phyloP scores from a whole-genome alignment of 2,329 filamentous ascomycete species.

The Fusarium tanahbumbuense region DNA sequence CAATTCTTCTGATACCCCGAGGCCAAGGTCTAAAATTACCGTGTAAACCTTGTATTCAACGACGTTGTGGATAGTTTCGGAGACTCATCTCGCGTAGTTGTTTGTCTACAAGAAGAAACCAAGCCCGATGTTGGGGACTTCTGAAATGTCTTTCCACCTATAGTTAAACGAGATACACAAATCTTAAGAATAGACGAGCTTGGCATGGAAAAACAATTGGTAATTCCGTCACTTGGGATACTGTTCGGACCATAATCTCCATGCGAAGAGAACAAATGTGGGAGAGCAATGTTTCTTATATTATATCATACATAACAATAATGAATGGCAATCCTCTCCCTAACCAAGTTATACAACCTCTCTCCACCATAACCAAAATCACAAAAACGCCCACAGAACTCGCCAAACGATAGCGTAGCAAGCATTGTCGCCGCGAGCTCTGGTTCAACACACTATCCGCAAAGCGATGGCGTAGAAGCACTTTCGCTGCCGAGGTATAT shows the following conservation, averaged over 20 bases:
- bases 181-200: background rate
- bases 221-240: background rate
- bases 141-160: background rate
- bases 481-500: conserved; percentile 62
- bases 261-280: background rate
- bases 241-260: too few relatives aligned
- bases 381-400: conserved; percentile 60
- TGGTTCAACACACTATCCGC: conserved; percentile 64
- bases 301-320: conserved; percentile 1
- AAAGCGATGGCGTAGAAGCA: conserved; percentile 66
- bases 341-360: background rate
- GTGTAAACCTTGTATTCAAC: background rate
- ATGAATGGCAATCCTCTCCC: background rate
- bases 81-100: background rate
- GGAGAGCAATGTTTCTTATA: conserved; percentile 34
- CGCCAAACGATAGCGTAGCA: conserved; percentile 62
- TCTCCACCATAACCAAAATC: conserved; percentile 2
- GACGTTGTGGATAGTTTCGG: background rate
- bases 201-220: background rate
- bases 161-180: background rate
- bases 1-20: too few relatives aligned
- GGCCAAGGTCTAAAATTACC: too few relatives aligned
- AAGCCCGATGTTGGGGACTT: background rate
- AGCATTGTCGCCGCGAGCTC: conserved; percentile 64
- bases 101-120: background rate